Base-by-base conservation (phyloP, 2,329 filamentous ascomycete species). In the Sporothrix pseudoabietina region DNA sequence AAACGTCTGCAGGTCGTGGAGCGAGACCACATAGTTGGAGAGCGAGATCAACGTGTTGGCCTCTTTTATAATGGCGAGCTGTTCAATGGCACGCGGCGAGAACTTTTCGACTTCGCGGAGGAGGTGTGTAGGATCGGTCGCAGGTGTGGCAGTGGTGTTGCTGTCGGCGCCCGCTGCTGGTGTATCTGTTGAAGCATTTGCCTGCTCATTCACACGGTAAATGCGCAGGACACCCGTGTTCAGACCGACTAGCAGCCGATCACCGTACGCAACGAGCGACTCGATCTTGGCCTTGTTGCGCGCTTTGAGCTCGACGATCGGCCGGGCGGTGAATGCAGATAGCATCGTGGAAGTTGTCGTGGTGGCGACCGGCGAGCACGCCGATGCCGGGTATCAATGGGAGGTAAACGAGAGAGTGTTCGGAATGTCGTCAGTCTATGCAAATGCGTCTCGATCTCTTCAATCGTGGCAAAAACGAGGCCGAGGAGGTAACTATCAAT, bases 251-350 rank as follows among this genome's bases (percentile, higher is more conserved):
- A 99, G 88, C 49, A 99, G 88, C 76, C 94, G 90, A 81, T 99
- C 96, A 80, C 94, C 94, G 83, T 97, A 93, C 75, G 95, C 93
- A 66, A 98, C 87, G 77, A 99, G 93, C 69, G 93, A 96, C 84
- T 99, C 96, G 83, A 99, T 97, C 86, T 92, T 96, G 77, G 93
- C 97, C 86, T 97, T 98, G 89, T 98, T 95, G 82, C 93, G 91
- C 82, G 91, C 90, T 85, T 92, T 94, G 79, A 99, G 92, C 92
- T 99, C 96, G 87, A 98, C 92, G 82, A 99, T 95, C 76, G 94
- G 93, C 80, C 93, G 92, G 85, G 96, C 94, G 78, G 92, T 97
- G 84, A 99, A 99, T 81, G 96, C 96, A 83, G 95, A 97, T 83
- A 99, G 91, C 96, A 98, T 98, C 83, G 85, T 86, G 82, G 79